These are phyloP conservation scores for Rutstroemia sp. DNA, from an alignment of 2,329 filamentous ascomycete genomes.

Conservation along the genomic window DNA sequence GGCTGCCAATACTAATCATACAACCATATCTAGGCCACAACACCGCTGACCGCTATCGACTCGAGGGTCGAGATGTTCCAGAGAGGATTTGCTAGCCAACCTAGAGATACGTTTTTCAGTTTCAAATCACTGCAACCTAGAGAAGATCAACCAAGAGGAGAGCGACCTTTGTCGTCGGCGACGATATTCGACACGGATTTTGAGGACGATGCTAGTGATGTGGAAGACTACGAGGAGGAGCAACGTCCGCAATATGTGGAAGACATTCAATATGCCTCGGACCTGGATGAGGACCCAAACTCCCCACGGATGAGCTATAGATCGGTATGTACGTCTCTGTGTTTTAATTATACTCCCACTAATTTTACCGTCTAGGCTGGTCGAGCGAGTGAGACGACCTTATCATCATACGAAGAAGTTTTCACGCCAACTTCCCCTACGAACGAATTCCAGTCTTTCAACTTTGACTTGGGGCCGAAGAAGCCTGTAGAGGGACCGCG, in stretches of 20 bases:
- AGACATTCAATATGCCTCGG: slow-evolving; percentile 6
- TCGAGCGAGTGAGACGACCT: slow-evolving; percentile 73
- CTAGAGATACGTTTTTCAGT: slow-evolving; percentile 54
- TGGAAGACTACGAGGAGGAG: slow-evolving; percentile 32
- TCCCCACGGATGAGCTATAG: slow-evolving; percentile 62
- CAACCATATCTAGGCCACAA: slow-evolving; percentile 17
- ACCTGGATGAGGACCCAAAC: slow-evolving; percentile 37
- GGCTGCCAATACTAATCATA: slow-evolving; percentile 15
- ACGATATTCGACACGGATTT: slow-evolving; percentile 73
- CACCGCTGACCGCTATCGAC: slow-evolving; percentile 25
- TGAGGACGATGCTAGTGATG: slow-evolving; percentile 50
- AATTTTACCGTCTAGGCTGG: slow-evolving; percentile 42
- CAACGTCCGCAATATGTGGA: slow-evolving; percentile 2
- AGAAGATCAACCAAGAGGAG: slow-evolving; percentile 35
- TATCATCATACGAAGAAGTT: slow-evolving; percentile 80
- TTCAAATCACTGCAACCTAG: slow-evolving; percentile 41
- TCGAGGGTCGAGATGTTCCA: slow-evolving; percentile 37
- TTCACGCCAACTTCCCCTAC: slow-evolving; percentile 64
- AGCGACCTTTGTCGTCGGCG: slow-evolving; percentile 54
- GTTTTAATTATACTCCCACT: slow-evolving; percentile 13
- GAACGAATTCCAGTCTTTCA: slow-evolving; percentile 51
- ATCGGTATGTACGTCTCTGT: slow-evolving; percentile 50
- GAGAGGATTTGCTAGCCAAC: slow-evolving; percentile 30
- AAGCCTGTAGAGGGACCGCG: slow-evolving; percentile 71
- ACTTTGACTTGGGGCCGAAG: slow-evolving; percentile 47